Conservation (phyloP, 2,329 filamentous ascomycete genomes). For the Fusarium fracticaudum region DNA sequence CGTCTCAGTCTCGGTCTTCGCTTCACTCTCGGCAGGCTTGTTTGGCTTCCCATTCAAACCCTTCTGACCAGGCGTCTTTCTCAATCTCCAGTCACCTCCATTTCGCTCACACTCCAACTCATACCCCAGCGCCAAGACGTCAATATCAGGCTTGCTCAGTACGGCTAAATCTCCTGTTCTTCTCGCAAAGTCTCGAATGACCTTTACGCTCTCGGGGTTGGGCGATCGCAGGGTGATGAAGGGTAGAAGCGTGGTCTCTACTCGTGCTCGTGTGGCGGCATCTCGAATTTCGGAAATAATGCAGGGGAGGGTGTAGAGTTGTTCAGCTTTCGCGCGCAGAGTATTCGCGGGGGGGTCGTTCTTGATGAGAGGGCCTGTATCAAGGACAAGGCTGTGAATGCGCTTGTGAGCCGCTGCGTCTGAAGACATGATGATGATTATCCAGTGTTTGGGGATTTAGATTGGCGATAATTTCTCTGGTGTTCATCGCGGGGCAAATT, state of each 20-base stretch:
- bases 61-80: conserved; percentile 83
- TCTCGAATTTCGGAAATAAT: conserved; percentile 92
- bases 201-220: conserved; percentile 77
- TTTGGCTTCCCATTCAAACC: conserved; percentile 73
- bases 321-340: conserved; percentile 79
- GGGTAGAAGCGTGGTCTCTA: conserved; percentile 85
- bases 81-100: conserved; percentile 86
- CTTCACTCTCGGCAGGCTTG: conserved; percentile 30
- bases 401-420: conserved; percentile 61
- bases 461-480: conserved; percentile 41
- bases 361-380: conserved; percentile 92
- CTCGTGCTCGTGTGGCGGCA: conserved; percentile 78
- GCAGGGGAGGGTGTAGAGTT: conserved; percentile 83
- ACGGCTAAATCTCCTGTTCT: conserved; percentile 91
- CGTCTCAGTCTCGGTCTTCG: conserved; percentile 9
- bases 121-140: conserved; percentile 89
- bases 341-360: conserved; percentile 89
- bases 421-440: conserved; percentile 37
- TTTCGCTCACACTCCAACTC: conserved; percentile 94
- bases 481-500: conserved; percentile 41
- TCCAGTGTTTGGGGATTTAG: conserved; percentile 10
- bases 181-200: conserved; percentile 85
- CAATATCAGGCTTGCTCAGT: conserved; percentile 87
- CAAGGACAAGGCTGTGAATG: conserved; percentile 85
- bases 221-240: conserved; percentile 84